These are phyloP conservation scores for Tylopilus sp. DNA, from an alignment of 1,284 basidiomycete species.

Conservation along the genomic window DNA sequence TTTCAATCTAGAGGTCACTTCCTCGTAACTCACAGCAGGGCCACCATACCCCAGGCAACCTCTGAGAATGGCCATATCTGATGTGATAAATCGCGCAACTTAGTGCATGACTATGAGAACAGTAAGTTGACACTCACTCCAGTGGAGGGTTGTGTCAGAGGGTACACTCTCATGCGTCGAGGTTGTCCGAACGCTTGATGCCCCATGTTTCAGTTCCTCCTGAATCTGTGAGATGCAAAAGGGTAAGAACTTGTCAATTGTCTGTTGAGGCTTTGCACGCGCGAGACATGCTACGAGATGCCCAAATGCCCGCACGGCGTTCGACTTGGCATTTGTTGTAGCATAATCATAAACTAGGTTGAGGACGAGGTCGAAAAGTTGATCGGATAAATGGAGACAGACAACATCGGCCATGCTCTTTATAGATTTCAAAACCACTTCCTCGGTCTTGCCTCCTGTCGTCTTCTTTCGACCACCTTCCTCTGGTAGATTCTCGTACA, in stretches of 20 bases:
- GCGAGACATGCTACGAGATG: conserved; percentile 88
- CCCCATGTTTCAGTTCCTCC: conserved; percentile 86
- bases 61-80: conserved; percentile 76
- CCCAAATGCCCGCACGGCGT: conserved; percentile 87
- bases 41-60: conserved; percentile 79
- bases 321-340: conserved; percentile 83
- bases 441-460: conserved; percentile 86
- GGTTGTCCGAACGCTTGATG: conserved; percentile 89
- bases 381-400: conserved; percentile 85
- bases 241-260: conserved; percentile 79
- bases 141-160: conserved; percentile 91
- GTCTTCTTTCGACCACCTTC: conserved; percentile 82
- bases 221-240: conserved; percentile 81
- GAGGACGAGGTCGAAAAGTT: conserved; percentile 84
- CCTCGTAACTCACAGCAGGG: conserved; percentile 46
- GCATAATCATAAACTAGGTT: conserved; percentile 87
- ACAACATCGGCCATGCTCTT: conserved; percentile 84
- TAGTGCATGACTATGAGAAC: background rate
- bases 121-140: conserved; percentile 62
- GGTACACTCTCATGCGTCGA: conserved; percentile 79
- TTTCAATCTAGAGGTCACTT: background rate
- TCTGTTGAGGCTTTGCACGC: conserved; percentile 75
- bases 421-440: conserved; percentile 78
- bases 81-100: conserved; percentile 6
- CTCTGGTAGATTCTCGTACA: conserved; percentile 94